Base-by-base conservation (phyloP, 768 basidiomycete genomes). In the Ramaria sp. region DNA sequence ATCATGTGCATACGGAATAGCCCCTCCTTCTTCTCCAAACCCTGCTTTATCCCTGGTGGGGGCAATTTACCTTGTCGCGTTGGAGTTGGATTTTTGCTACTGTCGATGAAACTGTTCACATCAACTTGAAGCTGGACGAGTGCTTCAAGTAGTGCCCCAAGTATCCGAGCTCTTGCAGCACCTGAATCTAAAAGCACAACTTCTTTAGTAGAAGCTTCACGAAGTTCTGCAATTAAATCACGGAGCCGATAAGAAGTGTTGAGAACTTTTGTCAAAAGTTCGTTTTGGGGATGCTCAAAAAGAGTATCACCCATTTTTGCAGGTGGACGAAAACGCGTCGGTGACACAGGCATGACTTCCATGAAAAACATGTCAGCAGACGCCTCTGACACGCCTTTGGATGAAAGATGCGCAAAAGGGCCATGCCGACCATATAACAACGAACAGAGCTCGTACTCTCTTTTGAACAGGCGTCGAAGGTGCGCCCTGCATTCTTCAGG, bases 1-100 rank as follows among this genome's bases (percentile, higher is more conserved):
- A 99, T 99, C 96, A 99, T 98, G 64, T 99, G 83, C 70, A 94
- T 96, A 56, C 96, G 77, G 77, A 99, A 99, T 48, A 99, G 66
- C 43, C 96, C 96, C 60, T 98, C 96, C 70, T 99, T 99, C 78
- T 98, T 99, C 72, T 99, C 96, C 62, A 99, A 70, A 12, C 86
- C 79, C 68, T 99, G 95, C 74, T 98, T 99, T 59, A 99, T 82
- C 59, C 96, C 96, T 42, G 83, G 75, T 32, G 94, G 93, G 27
- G 94, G 93, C 18, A 89, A 72, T 64, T 92, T 92, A 3, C 95
- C 96, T 63, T 87, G 83, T 50, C 87, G 77, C 56, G 88, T 72
- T n/a, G 82, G 76, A 32, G 81, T 73, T 5, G 95, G 92, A 63
- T 98, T 97, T 72, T 98, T 97, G 65, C 81, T 88, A 63, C 88